Evolutionary conservation across 2,329 filamentous ascomycete species (phyloP), one percentile per base, ranked within the genome.

Genomic region (Eutypella sp.): DNA sequence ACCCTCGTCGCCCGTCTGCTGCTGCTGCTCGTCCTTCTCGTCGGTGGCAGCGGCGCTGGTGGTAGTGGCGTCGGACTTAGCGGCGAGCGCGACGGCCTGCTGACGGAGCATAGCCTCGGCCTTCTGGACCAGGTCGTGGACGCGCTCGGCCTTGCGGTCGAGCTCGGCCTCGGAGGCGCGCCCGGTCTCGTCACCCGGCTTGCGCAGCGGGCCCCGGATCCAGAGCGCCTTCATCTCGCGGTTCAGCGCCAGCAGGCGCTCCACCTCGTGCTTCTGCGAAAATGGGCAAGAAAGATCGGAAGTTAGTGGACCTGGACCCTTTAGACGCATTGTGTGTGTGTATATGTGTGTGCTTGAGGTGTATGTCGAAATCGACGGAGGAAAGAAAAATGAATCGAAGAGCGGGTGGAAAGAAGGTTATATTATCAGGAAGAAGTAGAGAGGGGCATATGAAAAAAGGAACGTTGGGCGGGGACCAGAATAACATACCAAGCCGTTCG

Each of bases 151-250:
- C 46, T 67, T 63, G 8, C 50, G 51, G 38, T 66, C 66, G 37
- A 65, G 52, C 45, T 64, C 62, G 22, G 62, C 63, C 51, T 67
- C 62, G 38, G 57, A 60, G 27, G 10, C 40, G 40, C 70, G 61
- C 24, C 10, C 40, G 40, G 69, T 66, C 31, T 69, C 69, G 41
- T 73, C 68, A 37, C 68, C 70, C 4, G 71, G 65, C 39, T 61
- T 65, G 46, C 67, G 66, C 20, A 77, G 60, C 1, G 73, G 68
- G 2, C 75, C 74, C 45, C 70, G 67, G 10, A 75, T 64, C 73
- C 73, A 76, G 20, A 77, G 62, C 45, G 72, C 68, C 51, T 75
- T 74, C 46, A 78, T 64, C 50, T 72, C 69, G 31, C 73, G 69
- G 16, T 66, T 75, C 11, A 78, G 61, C 23, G 62, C 57, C 4